Evolutionary conservation across 768 basidiomycete genomes (phyloP).

Genomic region (Auriscalpium vulgare): DNA sequence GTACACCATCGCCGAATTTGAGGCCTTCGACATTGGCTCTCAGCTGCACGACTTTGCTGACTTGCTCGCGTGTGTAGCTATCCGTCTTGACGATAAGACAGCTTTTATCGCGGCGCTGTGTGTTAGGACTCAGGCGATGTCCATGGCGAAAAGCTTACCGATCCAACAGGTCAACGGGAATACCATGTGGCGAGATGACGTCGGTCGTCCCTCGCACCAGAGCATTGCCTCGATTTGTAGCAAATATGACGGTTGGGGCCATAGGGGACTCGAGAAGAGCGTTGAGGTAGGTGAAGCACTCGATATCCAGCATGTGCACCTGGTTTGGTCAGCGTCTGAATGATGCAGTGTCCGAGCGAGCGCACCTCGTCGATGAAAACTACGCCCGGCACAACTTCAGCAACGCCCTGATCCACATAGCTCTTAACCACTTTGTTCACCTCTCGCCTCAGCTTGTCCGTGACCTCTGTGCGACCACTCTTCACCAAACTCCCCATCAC

Average conservation of each 20-base stretch:
- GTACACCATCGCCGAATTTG: slow-evolving; percentile 61
- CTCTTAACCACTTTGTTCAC: slow-evolving; percentile 97
- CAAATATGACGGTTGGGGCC: slow-evolving; percentile 95
- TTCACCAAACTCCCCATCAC: slow-evolving; percentile 92
- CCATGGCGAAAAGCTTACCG: slow-evolving; percentile 39
- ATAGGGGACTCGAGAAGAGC: slow-evolving; percentile 91
- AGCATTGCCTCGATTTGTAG: slow-evolving; percentile 90
- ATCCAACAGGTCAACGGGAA: slow-evolving; percentile 91
- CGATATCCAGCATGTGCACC: slow-evolving; percentile 99
- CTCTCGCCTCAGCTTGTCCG: slow-evolving; percentile 90
- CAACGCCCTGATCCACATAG: slow-evolving; percentile 97
- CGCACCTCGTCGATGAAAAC: slow-evolving; percentile 97
- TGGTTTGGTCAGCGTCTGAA: slow-evolving; percentile 22
- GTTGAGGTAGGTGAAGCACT: slow-evolving; percentile 98
- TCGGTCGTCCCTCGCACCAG: slow-evolving; percentile 92
- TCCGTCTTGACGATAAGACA: slow-evolving; percentile 95
- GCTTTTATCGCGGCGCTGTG: slow-evolving; percentile 29
- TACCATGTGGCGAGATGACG: slow-evolving; percentile 85
- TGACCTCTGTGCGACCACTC: slow-evolving; percentile 90
- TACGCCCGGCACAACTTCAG: slow-evolving; percentile 95
- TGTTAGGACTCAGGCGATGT: neutral
- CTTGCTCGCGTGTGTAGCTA: slow-evolving; percentile 73
- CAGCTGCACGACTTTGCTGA: slow-evolving; percentile 78
- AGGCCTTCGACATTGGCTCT: slow-evolving; percentile 85
- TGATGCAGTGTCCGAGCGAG: neutral